Evolutionary conservation across 2,329 filamentous ascomycete species (phyloP).

Genomic region (Aspergillus bombycis): DNA sequence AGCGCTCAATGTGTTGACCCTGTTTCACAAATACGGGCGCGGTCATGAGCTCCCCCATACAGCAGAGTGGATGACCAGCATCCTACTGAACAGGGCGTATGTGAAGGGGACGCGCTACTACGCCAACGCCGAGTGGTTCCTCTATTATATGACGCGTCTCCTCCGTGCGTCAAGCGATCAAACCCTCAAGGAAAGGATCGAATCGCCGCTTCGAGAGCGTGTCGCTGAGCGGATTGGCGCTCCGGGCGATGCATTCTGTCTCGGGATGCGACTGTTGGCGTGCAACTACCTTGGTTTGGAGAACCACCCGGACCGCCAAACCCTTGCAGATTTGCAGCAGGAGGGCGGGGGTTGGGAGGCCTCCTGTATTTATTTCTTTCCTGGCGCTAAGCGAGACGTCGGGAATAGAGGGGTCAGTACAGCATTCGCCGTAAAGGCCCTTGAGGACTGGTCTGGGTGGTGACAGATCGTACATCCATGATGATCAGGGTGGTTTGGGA

Average conservation of each 20-base stretch:
- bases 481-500: too few relatives aligned
- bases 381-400: background rate
- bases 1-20: constrained; percentile 36
- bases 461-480: too few relatives aligned
- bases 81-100: constrained; percentile 31
- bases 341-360: constrained; percentile 41
- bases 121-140: constrained; percentile 33
- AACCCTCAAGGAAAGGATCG: background rate
- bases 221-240: constrained; percentile 7
- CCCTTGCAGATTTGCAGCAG: constrained; percentile 32
- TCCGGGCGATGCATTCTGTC: background rate
- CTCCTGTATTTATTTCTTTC: constrained; percentile 18
- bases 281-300: constrained; percentile 1
- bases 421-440: constrained; percentile 8
- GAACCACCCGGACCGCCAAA: constrained; percentile 8
- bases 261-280: constrained; percentile 2
- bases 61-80: constrained; percentile 26
- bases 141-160: constrained; percentile 31
- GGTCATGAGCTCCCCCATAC: constrained; percentile 29
- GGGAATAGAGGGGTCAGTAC: constrained; percentile 9
- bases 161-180: background rate
- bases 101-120: constrained; percentile 39
- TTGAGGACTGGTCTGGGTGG: too few relatives aligned
- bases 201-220: background rate
- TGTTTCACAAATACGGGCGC: constrained; percentile 36